A percentile compares a stretch with the other conserved stretches of the same genome.
Evolutionary conservation across 257 asterid genomes (phyloP).

Genomic region (Ocimum tenuiflorum): DNA sequence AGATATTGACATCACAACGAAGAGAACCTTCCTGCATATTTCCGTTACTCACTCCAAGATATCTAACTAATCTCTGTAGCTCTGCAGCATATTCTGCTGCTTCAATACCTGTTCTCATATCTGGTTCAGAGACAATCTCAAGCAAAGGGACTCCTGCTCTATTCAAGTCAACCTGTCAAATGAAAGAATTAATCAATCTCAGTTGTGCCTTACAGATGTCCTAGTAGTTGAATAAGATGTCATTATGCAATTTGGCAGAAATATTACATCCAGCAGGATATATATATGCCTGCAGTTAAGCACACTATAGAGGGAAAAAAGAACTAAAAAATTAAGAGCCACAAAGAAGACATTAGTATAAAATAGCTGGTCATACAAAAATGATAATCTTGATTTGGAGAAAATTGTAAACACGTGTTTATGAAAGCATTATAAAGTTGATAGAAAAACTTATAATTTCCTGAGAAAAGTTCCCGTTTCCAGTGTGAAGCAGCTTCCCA

Average conservation of each 20-base stretch:
- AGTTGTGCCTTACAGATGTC: background rate
- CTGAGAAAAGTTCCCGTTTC: conserved; percentile 66
- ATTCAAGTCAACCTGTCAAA: conserved; percentile 82
- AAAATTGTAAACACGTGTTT: background rate
- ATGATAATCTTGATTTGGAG: background rate
- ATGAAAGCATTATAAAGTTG: background rate
- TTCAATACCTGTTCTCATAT: conserved; percentile 94
- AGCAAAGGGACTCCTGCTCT: conserved; percentile 99
- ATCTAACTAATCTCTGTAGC: conserved; percentile 88
- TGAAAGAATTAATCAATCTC: background rate
- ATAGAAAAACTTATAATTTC: conserved; percentile 29
- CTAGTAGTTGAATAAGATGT: background rate
- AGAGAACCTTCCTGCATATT: conserved; percentile 99
- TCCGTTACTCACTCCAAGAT: conserved; percentile 90
- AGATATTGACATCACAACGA: conserved; percentile 94
- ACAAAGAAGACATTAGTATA: too few relatives aligned
- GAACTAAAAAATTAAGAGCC: background rate
- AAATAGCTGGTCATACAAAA: too few relatives aligned
- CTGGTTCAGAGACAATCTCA: conserved; percentile 97
- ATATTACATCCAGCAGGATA: background rate
- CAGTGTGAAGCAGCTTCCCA: conserved; percentile 89
- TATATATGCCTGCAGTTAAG: background rate
- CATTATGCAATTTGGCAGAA: background rate
- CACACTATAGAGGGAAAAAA: background rate
- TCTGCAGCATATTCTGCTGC: conserved; percentile 98